These are phyloP conservation scores for Yarrowia galli DNA, from an alignment of 1,139 yeast genomes.

Conservation along the genomic window DNA sequence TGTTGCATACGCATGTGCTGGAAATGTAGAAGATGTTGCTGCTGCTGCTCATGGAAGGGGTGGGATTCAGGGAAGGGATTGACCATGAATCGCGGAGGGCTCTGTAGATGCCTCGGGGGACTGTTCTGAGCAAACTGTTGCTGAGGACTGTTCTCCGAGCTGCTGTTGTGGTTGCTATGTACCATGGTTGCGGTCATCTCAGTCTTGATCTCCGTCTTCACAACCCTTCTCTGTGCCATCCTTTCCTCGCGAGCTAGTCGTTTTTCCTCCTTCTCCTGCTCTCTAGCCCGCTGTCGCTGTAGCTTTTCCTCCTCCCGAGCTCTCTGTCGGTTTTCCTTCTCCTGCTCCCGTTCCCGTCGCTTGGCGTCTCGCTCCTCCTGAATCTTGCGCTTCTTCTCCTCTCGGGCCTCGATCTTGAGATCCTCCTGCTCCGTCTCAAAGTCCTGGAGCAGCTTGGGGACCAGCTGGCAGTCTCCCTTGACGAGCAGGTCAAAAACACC, in stretches of 20 bases:
- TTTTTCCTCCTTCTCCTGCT: slow-evolving; percentile 24
- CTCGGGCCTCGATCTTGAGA: slow-evolving; percentile 39
- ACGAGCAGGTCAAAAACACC: slow-evolving; percentile 63
- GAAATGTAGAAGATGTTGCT: background rate
- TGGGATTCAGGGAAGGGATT: background rate
- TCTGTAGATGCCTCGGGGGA: background rate
- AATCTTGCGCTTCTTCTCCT: slow-evolving; percentile 39
- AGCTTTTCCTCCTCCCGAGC: slow-evolving; percentile 19
- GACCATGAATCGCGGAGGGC: slow-evolving; percentile 1
- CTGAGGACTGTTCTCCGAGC: background rate
- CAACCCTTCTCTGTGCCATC: background rate
- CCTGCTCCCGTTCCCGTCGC: slow-evolving; percentile 18
- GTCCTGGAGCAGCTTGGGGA: slow-evolving; percentile 52
- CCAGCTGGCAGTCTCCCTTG: slow-evolving; percentile 65
- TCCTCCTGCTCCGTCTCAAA: slow-evolving; percentile 47
- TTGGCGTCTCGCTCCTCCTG: slow-evolving; percentile 39
- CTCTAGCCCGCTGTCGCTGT: slow-evolving; percentile 21
- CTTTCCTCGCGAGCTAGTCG: slow-evolving; percentile 14
- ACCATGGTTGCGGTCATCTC: too few species aligned
- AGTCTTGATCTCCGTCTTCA: slow-evolving; percentile 1
- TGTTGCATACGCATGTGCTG: background rate
- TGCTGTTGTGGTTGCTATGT: too few species aligned
- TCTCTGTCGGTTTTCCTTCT: slow-evolving; percentile 23
- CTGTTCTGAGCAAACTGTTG: background rate
- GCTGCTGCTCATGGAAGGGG: background rate